Conservation (phyloP, 2,329 filamentous ascomycete species). For the Nemania diffusa region DNA sequence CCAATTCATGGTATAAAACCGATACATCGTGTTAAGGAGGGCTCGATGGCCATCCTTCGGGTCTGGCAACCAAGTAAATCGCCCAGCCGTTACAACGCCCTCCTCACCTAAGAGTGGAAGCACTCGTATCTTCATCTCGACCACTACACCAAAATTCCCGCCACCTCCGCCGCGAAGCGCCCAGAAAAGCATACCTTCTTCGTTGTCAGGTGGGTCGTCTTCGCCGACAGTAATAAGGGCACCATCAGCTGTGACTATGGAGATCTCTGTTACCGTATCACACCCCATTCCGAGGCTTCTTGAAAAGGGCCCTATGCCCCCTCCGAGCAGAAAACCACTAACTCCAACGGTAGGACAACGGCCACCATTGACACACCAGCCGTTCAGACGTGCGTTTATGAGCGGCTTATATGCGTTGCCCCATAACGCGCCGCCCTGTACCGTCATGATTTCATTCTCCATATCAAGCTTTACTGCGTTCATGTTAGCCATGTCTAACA, state of each 20-base stretch:
- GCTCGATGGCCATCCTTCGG: neutral
- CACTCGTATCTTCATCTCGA: constrained; percentile 46
- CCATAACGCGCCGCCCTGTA: constrained; percentile 48
- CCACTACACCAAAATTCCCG: constrained; percentile 55
- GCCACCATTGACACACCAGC: constrained; percentile 47
- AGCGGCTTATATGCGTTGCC: constrained; percentile 49
- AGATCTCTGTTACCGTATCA: constrained; percentile 3
- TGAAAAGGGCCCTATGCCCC: constrained; percentile 21
- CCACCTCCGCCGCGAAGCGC: constrained; percentile 54
- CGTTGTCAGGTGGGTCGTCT: constrained; percentile 32
- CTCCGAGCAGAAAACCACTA: constrained; percentile 16
- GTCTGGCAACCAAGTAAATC: constrained; percentile 41
- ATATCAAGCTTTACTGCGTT: constrained; percentile 44
- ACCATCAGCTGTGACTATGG: constrained; percentile 11
- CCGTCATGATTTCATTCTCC: constrained; percentile 29
- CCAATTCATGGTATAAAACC: constrained; percentile 46
- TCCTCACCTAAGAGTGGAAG: constrained; percentile 22
- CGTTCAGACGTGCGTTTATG: constrained; percentile 40
- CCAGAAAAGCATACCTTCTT: constrained; percentile 51
- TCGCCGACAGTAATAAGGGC: constrained; percentile 4
- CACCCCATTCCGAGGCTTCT: constrained; percentile 22
- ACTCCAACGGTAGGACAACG: constrained; percentile 38
- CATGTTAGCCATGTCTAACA: constrained; percentile 48
- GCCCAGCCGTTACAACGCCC: constrained; percentile 42
- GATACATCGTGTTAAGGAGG: constrained; percentile 40